A percentile compares a stretch with the other conserved stretches of the same genome.
Conservation (phyloP, 345 rosid species). For the Erodium maritimum region DNA sequence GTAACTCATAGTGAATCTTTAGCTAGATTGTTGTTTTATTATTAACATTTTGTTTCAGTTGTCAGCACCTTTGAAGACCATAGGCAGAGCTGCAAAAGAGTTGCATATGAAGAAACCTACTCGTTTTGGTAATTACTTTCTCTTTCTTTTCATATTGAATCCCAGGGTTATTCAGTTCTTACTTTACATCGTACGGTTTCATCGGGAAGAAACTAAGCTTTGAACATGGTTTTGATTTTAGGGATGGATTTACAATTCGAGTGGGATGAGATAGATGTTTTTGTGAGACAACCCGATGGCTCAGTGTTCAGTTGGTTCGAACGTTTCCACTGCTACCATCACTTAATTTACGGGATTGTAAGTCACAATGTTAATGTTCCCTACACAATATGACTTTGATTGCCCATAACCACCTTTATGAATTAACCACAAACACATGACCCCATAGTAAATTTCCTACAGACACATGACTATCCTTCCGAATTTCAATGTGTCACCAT, state of each 20-base stretch:
- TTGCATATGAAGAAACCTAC: slow-evolving; percentile 75
- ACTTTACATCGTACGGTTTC: background rate
- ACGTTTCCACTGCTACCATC: slow-evolving; percentile 64
- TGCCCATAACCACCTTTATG: too few species aligned
- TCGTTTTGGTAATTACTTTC: slow-evolving; percentile 38
- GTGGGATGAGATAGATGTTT: slow-evolving; percentile 69
- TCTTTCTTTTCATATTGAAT: background rate
- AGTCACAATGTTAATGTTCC: slow-evolving; percentile 12
- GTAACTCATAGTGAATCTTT: background rate
- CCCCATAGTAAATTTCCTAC: too few species aligned
- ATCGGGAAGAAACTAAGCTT: too few species aligned
- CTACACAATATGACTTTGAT: too few species aligned
- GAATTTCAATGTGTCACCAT: too few species aligned
- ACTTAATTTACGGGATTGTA: slow-evolving; percentile 59
- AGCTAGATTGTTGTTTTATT: slow-evolving; percentile 10
- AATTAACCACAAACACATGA: too few species aligned
- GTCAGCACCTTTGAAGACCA: slow-evolving; percentile 51
- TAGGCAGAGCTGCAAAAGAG: slow-evolving; percentile 67
- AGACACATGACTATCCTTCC: too few species aligned
- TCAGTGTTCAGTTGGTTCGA: slow-evolving; percentile 85
- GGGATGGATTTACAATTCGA: slow-evolving; percentile 90
- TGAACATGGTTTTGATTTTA: slow-evolving; percentile 18
- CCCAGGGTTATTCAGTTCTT: too few species aligned
- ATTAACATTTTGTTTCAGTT: slow-evolving; percentile 38
- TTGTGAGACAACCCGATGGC: slow-evolving; percentile 72